Base-by-base conservation (phyloP, 257 asterid species). In the Capsicum rhomboideum region DNA sequence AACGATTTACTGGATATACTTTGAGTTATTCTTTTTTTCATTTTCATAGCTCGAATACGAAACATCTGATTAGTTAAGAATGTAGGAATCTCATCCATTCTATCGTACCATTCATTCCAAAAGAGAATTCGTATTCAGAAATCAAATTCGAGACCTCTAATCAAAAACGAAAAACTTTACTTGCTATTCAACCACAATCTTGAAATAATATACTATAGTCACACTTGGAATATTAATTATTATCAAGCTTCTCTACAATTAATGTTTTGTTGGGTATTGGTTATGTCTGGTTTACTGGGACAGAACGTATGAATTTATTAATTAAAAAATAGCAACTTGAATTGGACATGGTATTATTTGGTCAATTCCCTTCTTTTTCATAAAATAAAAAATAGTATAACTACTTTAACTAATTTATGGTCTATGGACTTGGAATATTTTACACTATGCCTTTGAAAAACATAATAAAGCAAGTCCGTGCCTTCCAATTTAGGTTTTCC, bases 121-220 rank as follows among this genome's bases (percentile, higher is more conserved):
- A 34, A 34, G n/a, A 34, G 4, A 3, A 34, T 34, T 34, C 4
- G 40, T 34, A 34, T 34, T 34, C 6, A 34, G 40, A 34, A 34
- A 0, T 34, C 40, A 34, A 34, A 34, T 34, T 5, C 40, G 2
- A 54, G 18, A 54, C 2, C 2, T 54, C 0, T 14, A 0, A 14
- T 28, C 28, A 64, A 64, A 2, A 0, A 28, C 6, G 2, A 63
- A 63, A 1, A 64, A 13, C 28, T 6, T 63, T 28, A 28, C 44
- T 13, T 0, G 2, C n/a, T 64, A 17, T 0, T 0, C 44, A 4
- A 2, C n/a, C 6, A 2, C 0, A 16, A 31, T 28, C n/a, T 66
- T 8, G 20, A 29, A 52, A 16, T 31, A 67, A 29, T 67, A 67
- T 67, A 31, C 46, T 67, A 16, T 8, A 67, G 13, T 14, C 74